A percentile compares a stretch with the other conserved stretches of the same genome.
These are phyloP conservation scores for Phytophthora foliorum DNA, from an alignment of 352 stramenopile genomes.

Conservation along the genomic window DNA sequence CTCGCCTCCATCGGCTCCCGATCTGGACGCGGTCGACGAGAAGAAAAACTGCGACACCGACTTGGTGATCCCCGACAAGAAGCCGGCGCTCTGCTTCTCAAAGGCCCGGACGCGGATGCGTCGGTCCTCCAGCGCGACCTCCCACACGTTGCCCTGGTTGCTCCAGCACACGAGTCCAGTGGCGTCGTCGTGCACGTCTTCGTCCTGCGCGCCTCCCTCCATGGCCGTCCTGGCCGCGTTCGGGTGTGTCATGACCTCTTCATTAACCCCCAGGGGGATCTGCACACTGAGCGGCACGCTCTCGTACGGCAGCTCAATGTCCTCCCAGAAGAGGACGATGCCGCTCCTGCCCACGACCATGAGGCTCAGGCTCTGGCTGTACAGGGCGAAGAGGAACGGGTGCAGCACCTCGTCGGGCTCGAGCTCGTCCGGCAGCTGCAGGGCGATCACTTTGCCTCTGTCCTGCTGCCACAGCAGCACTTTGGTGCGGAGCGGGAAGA, in stretches of 20 bases:
- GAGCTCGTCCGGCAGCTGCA: slow-evolving; percentile 70
- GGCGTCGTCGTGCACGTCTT: slow-evolving; percentile 34
- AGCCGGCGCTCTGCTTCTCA: slow-evolving; percentile 72
- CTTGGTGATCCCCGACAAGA: slow-evolving; percentile 77
- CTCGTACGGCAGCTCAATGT: slow-evolving; percentile 83
- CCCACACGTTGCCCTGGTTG: slow-evolving; percentile 82
- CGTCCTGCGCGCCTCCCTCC: slow-evolving; percentile 17
- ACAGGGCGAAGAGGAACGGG: slow-evolving; percentile 75
- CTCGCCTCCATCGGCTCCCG: slow-evolving; percentile 37
- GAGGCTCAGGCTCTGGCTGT: slow-evolving; percentile 76
- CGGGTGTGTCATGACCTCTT: slow-evolving; percentile 59
- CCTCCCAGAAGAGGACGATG: slow-evolving; percentile 84
- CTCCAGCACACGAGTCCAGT: slow-evolving; percentile 84
- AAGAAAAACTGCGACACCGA: slow-evolving; percentile 88
- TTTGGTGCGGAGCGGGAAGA: slow-evolving; percentile 64
- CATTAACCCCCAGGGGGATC: slow-evolving; percentile 67
- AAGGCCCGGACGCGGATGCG: slow-evolving; percentile 81
- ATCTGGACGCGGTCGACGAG: slow-evolving; percentile 42
- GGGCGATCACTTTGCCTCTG: slow-evolving; percentile 50
- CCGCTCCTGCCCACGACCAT: slow-evolving; percentile 71
- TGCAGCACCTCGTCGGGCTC: slow-evolving; percentile 54
- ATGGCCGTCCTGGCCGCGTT: slow-evolving; percentile 41
- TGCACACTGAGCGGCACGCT: slow-evolving; percentile 82
- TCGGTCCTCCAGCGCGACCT: slow-evolving; percentile 81
- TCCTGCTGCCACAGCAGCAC: slow-evolving; percentile 78